Evolutionary conservation across 352 stramenopile genomes (phyloP).

Genomic region (Globisporangium heterothallicum): DNA sequence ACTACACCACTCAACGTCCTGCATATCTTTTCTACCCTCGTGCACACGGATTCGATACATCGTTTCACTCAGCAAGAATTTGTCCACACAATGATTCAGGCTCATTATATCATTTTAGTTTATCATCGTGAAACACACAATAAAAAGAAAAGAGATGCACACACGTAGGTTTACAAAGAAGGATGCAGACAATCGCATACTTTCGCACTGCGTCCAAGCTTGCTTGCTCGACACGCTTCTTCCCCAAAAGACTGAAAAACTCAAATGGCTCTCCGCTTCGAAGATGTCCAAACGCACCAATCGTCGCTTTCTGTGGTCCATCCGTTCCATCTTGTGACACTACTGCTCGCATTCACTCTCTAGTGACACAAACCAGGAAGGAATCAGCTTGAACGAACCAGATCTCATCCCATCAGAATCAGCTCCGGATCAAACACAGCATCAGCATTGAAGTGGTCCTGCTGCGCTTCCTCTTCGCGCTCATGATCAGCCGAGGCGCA

Average conservation of each 20-base stretch:
- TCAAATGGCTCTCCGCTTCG: background rate
- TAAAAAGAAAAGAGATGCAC: background rate
- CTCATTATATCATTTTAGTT: conserved; percentile 80
- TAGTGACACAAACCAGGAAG: background rate
- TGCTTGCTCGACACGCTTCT: background rate
- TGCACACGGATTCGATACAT: background rate
- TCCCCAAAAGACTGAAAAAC: background rate
- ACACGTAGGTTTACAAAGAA: no score
- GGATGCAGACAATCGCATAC: background rate
- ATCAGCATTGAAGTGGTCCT: background rate
- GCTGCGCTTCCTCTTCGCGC: background rate
- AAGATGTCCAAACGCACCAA: background rate
- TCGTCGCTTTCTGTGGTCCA: conserved; percentile 6
- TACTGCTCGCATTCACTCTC: background rate
- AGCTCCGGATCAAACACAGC: conserved; percentile 21
- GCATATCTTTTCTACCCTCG: no score
- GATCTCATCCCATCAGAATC: conserved; percentile 10
- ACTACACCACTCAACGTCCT: no score
- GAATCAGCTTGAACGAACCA: background rate
- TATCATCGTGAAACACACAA: conserved; percentile 51
- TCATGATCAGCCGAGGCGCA: conserved; percentile 9
- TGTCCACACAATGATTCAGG: conserved; percentile 61
- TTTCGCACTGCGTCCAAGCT: background rate
- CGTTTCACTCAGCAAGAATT: conserved; percentile 60
- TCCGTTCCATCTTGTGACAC: conserved; percentile 6